These are phyloP conservation scores for Solanum dulcamara DNA, from an alignment of 257 asterid species.

Conservation along the genomic window DNA sequence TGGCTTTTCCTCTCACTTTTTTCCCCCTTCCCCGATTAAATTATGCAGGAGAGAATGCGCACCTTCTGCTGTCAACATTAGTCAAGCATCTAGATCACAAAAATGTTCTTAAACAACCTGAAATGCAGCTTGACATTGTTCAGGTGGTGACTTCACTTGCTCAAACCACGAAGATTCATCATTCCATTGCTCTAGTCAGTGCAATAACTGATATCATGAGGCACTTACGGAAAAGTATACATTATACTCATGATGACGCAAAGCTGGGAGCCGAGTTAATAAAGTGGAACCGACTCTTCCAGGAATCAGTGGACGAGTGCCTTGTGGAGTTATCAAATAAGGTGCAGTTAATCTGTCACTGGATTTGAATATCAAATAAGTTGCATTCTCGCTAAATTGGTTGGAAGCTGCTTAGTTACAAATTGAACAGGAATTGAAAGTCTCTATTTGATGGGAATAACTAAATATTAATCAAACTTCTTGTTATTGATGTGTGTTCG, in stretches of 20 bases:
- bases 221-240: slow-evolving; percentile 91
- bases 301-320: slow-evolving; percentile 75
- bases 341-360: slow-evolving; percentile 21
- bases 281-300: slow-evolving; percentile 68
- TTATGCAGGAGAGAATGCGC: slow-evolving; percentile 71
- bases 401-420: not conserved
- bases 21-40: not conserved
- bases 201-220: slow-evolving; percentile 88
- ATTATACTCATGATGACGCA: slow-evolving; percentile 64
- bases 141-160: slow-evolving; percentile 62
- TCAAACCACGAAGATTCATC: slow-evolving; percentile 52
- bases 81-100: slow-evolving; percentile 95
- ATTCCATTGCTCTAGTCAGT: slow-evolving; percentile 72
- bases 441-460: not conserved
- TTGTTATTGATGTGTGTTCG: not conserved
- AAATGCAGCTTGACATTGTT: slow-evolving; percentile 85
- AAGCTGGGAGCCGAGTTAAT: slow-evolving; percentile 59
- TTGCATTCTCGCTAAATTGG: not conserved
- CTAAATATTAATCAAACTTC: not conserved
- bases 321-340: slow-evolving; percentile 67
- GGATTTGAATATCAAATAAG: not conserved
- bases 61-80: slow-evolving; percentile 70
- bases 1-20: not conserved
- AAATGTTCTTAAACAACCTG: slow-evolving; percentile 73
- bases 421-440: not conserved